Conservation (phyloP, 2,329 filamentous ascomycete genomes). For the Truncatella angustata region DNA sequence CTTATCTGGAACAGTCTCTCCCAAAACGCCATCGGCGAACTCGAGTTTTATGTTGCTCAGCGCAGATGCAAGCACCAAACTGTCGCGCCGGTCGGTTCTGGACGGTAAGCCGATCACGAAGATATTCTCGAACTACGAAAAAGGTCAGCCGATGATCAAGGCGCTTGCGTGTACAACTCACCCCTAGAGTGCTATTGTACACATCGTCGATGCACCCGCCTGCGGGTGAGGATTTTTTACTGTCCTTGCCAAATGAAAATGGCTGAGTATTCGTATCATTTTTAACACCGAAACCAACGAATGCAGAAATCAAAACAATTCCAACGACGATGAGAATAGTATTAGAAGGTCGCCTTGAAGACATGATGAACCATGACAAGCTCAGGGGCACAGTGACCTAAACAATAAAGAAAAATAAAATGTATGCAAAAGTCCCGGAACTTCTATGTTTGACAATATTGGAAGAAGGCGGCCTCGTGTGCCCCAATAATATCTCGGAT, state of each 20-base stretch:
- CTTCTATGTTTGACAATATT: no score
- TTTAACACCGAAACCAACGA: no score
- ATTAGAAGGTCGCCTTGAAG: no score
- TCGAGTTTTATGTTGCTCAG: conserved; percentile 42
- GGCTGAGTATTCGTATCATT: no score
- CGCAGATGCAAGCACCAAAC: conserved; percentile 44
- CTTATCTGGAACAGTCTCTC: conserved; percentile 35
- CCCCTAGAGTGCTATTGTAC: not conserved
- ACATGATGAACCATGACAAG: no score
- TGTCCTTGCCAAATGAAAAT: not conserved
- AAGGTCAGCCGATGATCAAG: not conserved
- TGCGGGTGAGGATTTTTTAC: not conserved
- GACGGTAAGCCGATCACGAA: conserved; percentile 48
- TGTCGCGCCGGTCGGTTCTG: conserved; percentile 50
- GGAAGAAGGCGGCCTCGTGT: no score
- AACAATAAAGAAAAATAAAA: no score
- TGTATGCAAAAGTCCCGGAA: no score
- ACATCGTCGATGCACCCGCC: not conserved
- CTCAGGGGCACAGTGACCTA: no score
- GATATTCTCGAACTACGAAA: conserved; percentile 47
- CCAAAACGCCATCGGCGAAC: conserved; percentile 45
- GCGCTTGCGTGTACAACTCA: not conserved
- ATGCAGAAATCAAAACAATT: no score
- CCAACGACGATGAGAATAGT: no score
- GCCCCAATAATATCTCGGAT: no score